Percentiles rank a stretch among this genome's conserved stretches.
Evolutionary conservation across 108 stramenopile species (phyloP).

Genomic region (Schizochytrium sp.): DNA sequence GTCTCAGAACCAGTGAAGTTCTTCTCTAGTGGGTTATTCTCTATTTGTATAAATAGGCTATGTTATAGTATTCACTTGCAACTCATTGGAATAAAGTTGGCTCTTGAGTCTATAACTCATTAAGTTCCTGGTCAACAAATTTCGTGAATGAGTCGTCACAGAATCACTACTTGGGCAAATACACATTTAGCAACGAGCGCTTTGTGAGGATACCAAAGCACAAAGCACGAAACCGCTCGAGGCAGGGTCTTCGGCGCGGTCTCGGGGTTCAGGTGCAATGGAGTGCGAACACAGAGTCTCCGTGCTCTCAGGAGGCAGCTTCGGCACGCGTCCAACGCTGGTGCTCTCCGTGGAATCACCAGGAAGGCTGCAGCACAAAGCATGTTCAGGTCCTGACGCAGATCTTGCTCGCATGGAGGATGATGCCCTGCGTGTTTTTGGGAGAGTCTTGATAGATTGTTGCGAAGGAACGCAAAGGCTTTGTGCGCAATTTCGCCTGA

Average conservation of each 20-base stretch:
- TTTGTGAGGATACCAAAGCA: no score
- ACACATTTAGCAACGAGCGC: no score
- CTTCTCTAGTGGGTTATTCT: no score
- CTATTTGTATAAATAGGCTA: no score
- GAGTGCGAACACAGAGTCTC: constrained; percentile 17
- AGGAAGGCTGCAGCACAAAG: not conserved
- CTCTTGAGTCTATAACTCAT: no score
- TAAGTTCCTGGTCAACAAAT: no score
- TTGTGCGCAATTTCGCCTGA: constrained; percentile 10
- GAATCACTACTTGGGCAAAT: no score
- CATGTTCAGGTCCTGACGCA: not conserved
- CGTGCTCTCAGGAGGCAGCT: constrained; percentile 1
- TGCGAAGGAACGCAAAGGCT: constrained; percentile 40
- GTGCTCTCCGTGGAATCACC: constrained; percentile 24
- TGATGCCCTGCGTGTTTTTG: not conserved
- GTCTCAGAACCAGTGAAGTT: no score
- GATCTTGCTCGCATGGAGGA: not conserved
- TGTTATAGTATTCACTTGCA: no score
- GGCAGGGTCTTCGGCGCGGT: not conserved
- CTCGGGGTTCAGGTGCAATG: not conserved
- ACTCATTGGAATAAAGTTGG: no score
- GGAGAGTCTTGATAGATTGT: not conserved
- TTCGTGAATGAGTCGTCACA: no score
- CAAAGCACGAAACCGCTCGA: no score
- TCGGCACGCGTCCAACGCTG: constrained; percentile 22